Percentiles rank a stretch among this genome's conserved stretches.
phyloP scores from a whole-genome alignment of 1,284 basidiomycete species.

The Clitocybe nebularis region DNA sequence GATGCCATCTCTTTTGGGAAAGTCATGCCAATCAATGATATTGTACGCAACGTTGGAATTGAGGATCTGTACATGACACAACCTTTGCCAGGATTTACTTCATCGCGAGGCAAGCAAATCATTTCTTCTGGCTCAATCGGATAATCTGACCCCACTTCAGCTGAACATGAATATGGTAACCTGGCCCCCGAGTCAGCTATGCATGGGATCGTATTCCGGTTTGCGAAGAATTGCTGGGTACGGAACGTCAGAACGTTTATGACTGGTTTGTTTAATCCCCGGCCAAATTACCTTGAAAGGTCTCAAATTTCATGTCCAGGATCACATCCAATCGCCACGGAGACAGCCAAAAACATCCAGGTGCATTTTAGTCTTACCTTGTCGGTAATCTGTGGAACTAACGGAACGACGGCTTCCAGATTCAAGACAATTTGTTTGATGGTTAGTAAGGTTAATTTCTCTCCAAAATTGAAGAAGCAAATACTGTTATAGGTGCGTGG shows the following conservation, averaged over 20 bases:
- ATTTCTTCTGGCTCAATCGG: not conserved
- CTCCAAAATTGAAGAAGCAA: no score
- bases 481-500: conserved; percentile 2
- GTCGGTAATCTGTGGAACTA: no score
- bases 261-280: no score
- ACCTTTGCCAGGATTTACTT: not conserved
- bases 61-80: conserved; percentile 10
- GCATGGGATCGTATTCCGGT: conserved; percentile 7
- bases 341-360: conserved; percentile 7
- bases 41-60: conserved; percentile 7
- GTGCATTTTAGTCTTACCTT: no score
- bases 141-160: not conserved
- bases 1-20: conserved; percentile 3
- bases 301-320: not conserved
- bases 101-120: not conserved
- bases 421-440: conserved; percentile 11
- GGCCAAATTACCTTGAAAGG: not conserved
- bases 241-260: conserved; percentile 1
- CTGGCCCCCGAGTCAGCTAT: conserved; percentile 4
- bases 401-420: no score
- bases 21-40: conserved; percentile 9
- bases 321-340: not conserved
- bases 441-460: not conserved
- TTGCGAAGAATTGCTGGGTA: conserved; percentile 7
- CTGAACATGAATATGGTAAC: conserved; percentile 3